These are phyloP conservation scores for Lichenothelia convexa DNA, from an alignment of 495 filamentous ascomycete genomes.

Conservation along the genomic window DNA sequence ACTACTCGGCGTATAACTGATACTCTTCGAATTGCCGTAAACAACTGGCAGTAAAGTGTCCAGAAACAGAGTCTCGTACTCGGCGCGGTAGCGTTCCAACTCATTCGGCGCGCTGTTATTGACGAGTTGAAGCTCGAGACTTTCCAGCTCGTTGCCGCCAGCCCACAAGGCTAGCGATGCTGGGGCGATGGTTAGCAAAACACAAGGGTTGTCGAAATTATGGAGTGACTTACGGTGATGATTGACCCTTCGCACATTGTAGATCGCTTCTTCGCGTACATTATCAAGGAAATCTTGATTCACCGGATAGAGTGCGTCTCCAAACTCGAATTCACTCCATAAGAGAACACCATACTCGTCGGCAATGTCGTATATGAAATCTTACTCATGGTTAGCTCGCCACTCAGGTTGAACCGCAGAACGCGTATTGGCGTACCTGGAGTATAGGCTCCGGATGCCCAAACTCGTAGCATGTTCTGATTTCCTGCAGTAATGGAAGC, in stretches of 20 bases:
- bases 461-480: constrained; percentile 55
- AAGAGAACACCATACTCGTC: constrained; percentile 42
- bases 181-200: not conserved
- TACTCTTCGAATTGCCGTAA: constrained; percentile 44
- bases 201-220: not conserved
- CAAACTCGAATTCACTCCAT: constrained; percentile 53
- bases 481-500: constrained; percentile 37
- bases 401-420: too few species aligned
- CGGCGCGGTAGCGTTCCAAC: constrained; percentile 28
- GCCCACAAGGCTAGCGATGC: constrained; percentile 49
- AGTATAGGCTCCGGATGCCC: constrained; percentile 44
- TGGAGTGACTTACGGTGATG: constrained; percentile 29
- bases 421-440: too few species aligned
- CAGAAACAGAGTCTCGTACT: constrained; percentile 47
- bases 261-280: constrained; percentile 36
- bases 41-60: constrained; percentile 40
- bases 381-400: too few species aligned
- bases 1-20: constrained; percentile 48
- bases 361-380: constrained; percentile 51
- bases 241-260: constrained; percentile 44
- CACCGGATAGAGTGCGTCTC: constrained; percentile 43
- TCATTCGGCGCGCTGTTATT: constrained; percentile 26
- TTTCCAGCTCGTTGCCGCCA: constrained; percentile 48
- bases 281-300: constrained; percentile 38
- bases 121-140: constrained; percentile 32